Conservation (phyloP, 2,329 filamentous ascomycete species). For the Aspergillus terreus region DNA sequence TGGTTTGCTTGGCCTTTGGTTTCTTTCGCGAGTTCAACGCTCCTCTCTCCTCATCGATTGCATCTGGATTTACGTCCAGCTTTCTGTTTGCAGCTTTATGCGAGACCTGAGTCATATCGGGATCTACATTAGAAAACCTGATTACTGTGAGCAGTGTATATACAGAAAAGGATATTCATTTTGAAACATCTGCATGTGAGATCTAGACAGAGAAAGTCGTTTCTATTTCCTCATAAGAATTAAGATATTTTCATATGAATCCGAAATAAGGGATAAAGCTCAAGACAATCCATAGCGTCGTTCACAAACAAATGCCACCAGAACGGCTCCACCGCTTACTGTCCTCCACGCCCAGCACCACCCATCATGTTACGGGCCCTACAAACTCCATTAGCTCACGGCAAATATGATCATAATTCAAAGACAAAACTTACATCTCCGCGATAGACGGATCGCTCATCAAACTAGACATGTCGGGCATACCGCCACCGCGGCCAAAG, state of each 20-base stretch:
- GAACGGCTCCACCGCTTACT: slow-evolving; percentile 13
- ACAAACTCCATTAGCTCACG: slow-evolving; percentile 1
- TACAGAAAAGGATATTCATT: neutral
- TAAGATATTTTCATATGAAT: slow-evolving; percentile 1
- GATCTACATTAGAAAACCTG: neutral
- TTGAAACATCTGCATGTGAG: neutral
- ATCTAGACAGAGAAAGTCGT: neutral
- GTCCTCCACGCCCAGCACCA: slow-evolving; percentile 31
- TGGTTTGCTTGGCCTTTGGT: slow-evolving; percentile 11
- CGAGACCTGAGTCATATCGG: neutral
- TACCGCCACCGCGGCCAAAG: slow-evolving; percentile 71
- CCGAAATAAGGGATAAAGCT: slow-evolving; percentile 1
- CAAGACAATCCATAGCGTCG: neutral
- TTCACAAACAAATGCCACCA: neutral
- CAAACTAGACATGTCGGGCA: slow-evolving; percentile 79
- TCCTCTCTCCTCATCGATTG: slow-evolving; percentile 31
- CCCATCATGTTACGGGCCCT: slow-evolving; percentile 69
- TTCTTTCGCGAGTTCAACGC: slow-evolving; percentile 11
- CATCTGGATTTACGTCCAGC: slow-evolving; percentile 19
- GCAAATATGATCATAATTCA: neutral
- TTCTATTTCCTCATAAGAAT: neutral
- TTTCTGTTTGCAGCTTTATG: slow-evolving; percentile 3
- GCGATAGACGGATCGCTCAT: slow-evolving; percentile 92
- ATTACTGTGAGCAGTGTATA: neutral
- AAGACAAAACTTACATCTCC: slow-evolving; percentile 69